Base-by-base conservation (phyloP, 169 alveolate genomes). In the Prorocentrum cordatum region DNA sequence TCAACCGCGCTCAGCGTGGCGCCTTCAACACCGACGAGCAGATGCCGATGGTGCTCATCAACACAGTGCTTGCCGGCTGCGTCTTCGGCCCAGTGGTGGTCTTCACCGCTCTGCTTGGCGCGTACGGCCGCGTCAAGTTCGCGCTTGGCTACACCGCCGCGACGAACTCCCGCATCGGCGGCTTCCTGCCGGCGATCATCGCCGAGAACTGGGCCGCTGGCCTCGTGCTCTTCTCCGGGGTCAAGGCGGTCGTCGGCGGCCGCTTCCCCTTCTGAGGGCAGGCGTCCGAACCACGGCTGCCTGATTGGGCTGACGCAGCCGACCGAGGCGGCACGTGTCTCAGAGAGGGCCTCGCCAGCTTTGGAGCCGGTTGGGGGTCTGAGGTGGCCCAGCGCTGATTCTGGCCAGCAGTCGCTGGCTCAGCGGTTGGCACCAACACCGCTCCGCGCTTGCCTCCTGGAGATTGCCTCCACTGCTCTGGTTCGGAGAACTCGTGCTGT, bases 161-260 rank as follows among this genome's bases (percentile, higher is more conserved):
- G 4, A 39, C 38, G 26, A 26, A n/a, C 5, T 61, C 42, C 2
- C 88, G 88, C 9, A 61, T 61, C 0, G 88, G 75, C 14, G 88
- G 88, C 66, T 77, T 77, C 68, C 1, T 36, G 75, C 88, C 88
- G n/a, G n/a, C 88, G 29, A 24, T 77, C 47, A 59, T 77, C 32
- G 88, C 75, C 12, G 88, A 77, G 88, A 77, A 77, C 33, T 77
- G 88, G 88, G 38, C 62, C 24, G 88, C 54, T 39, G 88, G 86
- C 27, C 31, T 36, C 22, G 61, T 12, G 47, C 50, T 3, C 18
- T 18, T 31, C 20, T 27, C 47, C 12, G 47, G 18, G 47, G 12
- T 38, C 12, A 5, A 12, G 47, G 47, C 47, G 47, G 18, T 38
- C 12, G 18, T 38, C 47, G n/a, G n/a, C n/a, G n/a, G n/a, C n/a